phyloP scores from a whole-genome alignment of 306 rosid genomes.

The Medicago arabica region DNA sequence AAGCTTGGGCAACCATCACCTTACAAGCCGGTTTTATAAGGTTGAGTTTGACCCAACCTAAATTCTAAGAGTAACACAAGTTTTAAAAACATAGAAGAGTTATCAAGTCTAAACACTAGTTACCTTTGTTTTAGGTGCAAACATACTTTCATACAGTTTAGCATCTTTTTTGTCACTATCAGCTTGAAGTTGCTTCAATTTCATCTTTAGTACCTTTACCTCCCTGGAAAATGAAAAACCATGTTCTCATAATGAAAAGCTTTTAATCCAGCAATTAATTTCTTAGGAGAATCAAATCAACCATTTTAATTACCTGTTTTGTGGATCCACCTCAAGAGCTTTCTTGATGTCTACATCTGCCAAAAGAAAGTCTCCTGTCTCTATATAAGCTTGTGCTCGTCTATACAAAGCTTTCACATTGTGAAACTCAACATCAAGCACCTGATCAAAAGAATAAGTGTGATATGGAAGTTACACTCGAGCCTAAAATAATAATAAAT shows the following conservation, averaged over 20 bases:
- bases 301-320: constrained; percentile 54
- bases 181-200: constrained; percentile 66
- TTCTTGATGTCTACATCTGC: constrained; percentile 71
- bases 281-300: constrained; percentile 26
- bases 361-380: constrained; percentile 48
- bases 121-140: constrained; percentile 61
- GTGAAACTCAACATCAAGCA: constrained; percentile 63
- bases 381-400: constrained; percentile 68
- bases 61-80: too few relatives aligned
- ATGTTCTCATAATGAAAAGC: constrained; percentile 21
- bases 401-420: constrained; percentile 78
- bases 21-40: too few relatives aligned
- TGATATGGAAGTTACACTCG: neutral
- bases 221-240: constrained; percentile 56
- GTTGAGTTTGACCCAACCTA: too few relatives aligned
- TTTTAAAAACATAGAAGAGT: constrained; percentile 6
- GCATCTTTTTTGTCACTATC: constrained; percentile 70
- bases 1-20: too few relatives aligned
- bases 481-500: too few relatives aligned
- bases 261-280: neutral
- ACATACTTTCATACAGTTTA: constrained; percentile 61
- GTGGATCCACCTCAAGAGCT: constrained; percentile 74
- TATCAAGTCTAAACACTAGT: constrained; percentile 9
- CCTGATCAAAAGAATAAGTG: constrained; percentile 47
- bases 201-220: constrained; percentile 58